phyloP scores from a whole-genome alignment of 169 alveolate genomes.

The Cryptosporidium ubiquitum region DNA sequence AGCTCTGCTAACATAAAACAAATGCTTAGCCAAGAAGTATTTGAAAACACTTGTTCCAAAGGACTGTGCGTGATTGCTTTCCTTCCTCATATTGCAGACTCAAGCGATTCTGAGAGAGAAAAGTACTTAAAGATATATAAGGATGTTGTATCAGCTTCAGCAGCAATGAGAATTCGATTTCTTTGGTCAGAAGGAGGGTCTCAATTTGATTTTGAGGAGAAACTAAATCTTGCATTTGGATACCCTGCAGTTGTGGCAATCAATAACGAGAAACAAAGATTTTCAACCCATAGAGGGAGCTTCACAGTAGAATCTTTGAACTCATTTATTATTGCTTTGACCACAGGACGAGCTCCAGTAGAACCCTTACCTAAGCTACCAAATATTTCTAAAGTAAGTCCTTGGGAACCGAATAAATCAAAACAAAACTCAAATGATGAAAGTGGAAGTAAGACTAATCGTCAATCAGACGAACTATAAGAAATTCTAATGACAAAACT shows the following conservation, averaged over 20 bases:
- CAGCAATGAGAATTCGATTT: constrained; percentile 86
- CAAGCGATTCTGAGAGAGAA: constrained; percentile 85
- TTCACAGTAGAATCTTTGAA: constrained; percentile 65
- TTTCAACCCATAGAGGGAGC: constrained; percentile 71
- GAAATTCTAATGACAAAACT: background rate
- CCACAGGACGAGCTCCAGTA: constrained; percentile 65
- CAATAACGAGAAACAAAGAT: constrained; percentile 79
- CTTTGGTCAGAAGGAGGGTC: constrained; percentile 93
- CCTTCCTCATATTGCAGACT: constrained; percentile 91
- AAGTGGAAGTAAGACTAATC: background rate
- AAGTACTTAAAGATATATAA: constrained; percentile 81
- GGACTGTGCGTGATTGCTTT: constrained; percentile 89
- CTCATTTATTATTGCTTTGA: constrained; percentile 47
- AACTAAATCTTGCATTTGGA: constrained; percentile 87
- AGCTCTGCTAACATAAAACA: constrained; percentile 82
- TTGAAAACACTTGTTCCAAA: constrained; percentile 82
- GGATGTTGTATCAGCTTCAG: constrained; percentile 82
- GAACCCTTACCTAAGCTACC: constrained; percentile 65
- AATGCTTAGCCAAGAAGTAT: constrained; percentile 76
- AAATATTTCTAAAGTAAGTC: background rate
- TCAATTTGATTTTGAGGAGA: constrained; percentile 87
- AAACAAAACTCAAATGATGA: background rate
- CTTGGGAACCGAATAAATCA: constrained; percentile 35
- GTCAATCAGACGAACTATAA: constrained; percentile 36
- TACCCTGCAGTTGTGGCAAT: constrained; percentile 92